Evolutionary conservation across 441 rosid species (phyloP).

Genomic region (Gossypium laxum): DNA sequence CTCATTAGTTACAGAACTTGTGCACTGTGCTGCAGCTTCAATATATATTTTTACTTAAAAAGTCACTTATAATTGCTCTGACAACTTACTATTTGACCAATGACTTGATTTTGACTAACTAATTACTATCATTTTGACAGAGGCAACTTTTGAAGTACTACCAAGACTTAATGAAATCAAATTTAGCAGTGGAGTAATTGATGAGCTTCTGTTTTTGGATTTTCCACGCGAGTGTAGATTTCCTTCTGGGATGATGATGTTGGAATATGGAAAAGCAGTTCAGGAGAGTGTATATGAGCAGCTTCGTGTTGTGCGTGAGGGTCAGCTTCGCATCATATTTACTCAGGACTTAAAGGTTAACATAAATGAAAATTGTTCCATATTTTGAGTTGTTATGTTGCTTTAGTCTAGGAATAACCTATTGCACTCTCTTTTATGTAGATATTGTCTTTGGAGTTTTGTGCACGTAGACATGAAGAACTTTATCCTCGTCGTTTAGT

Average conservation of each 20-base stretch:
- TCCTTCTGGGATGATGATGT: constrained; percentile 67
- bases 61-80: not conserved
- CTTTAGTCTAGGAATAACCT: constrained; percentile 4
- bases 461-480: constrained; percentile 91
- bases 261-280: constrained; percentile 86
- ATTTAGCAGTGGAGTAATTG: constrained; percentile 88
- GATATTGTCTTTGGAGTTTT: constrained; percentile 97
- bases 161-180: constrained; percentile 94
- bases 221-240: constrained; percentile 74
- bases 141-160: constrained; percentile 90
- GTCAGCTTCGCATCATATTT: constrained; percentile 84
- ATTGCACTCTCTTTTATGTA: constrained; percentile 21
- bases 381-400: constrained; percentile 3
- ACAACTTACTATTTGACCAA: not conserved
- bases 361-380: constrained; percentile 9
- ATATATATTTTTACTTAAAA: not conserved
- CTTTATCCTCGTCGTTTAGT: constrained; percentile 89
- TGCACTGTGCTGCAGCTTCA: not conserved
- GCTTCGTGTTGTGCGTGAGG: constrained; percentile 94
- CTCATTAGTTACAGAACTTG: not conserved
- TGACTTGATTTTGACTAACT: not conserved
- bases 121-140: constrained; percentile 29
- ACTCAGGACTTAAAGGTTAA: constrained; percentile 80
- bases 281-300: constrained; percentile 95
- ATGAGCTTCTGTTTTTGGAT: constrained; percentile 85